A percentile compares a stretch with the other conserved stretches of the same genome.
Conservation (phyloP, 2,329 filamentous ascomycete species). For the Colletotrichum acutatum region DNA sequence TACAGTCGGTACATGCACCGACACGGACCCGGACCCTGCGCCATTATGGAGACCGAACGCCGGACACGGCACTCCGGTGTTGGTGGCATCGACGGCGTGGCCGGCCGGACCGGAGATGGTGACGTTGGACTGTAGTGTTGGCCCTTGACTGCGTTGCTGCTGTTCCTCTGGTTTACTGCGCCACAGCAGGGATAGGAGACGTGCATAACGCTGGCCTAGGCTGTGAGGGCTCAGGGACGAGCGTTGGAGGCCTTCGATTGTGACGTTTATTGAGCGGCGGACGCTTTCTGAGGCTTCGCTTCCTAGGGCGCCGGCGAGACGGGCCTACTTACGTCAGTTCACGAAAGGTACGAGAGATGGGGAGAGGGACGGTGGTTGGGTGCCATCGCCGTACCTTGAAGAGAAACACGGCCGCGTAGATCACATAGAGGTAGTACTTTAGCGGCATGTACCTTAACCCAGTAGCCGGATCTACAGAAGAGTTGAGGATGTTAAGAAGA, state of each 20-base stretch:
- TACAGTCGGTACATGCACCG: not conserved
- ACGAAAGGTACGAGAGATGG: not conserved
- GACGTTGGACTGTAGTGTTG: not conserved
- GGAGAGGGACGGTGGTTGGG: not conserved
- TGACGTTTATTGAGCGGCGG: conserved; percentile 66
- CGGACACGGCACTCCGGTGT: not conserved
- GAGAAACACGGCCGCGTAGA: conserved; percentile 73
- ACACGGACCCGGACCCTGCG: not conserved
- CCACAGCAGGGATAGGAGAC: conserved; percentile 70
- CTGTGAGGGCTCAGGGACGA: conserved; percentile 68
- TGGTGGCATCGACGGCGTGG: not conserved
- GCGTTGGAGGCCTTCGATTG: conserved; percentile 68
- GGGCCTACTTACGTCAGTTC: conserved; percentile 49
- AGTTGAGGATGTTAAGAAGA: conserved; percentile 68
- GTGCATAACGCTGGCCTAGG: conserved; percentile 70
- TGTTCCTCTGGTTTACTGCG: conserved; percentile 46
- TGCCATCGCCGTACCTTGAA: conserved; percentile 62
- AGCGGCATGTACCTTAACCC: conserved; percentile 73
- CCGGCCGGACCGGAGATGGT: not conserved
- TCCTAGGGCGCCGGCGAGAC: conserved; percentile 69
- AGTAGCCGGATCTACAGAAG: conserved; percentile 66
- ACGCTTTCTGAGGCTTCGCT: conserved; percentile 65
- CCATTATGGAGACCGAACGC: not conserved
- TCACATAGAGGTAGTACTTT: conserved; percentile 70
- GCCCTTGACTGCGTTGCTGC: conserved; percentile 39